Evolutionary conservation across 2,329 filamentous ascomycete genomes (phyloP).

Genomic region (Neurospora crassa): DNA sequence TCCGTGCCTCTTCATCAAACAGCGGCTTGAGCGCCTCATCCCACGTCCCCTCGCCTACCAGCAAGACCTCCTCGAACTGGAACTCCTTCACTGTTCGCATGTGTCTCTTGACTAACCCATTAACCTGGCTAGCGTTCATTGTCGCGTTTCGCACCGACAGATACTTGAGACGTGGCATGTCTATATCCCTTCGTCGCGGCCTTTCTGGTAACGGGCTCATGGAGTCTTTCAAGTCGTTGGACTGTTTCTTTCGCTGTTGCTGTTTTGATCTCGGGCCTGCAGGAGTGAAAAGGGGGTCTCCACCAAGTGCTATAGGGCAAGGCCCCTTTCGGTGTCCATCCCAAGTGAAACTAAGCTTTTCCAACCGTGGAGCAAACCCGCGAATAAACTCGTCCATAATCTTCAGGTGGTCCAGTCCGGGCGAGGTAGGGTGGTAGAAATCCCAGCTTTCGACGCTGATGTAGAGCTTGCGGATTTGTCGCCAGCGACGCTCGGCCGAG

Average conservation of each 20-base stretch:
- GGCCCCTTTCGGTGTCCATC: conserved; percentile 56
- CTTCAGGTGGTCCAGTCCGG: conserved; percentile 61
- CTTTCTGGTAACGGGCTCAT: conserved; percentile 52
- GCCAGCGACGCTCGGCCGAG: conserved; percentile 62
- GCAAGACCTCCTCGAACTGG: conserved; percentile 66
- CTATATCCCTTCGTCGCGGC: conserved; percentile 43
- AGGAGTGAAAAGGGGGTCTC: conserved; percentile 59
- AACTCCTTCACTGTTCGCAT: conserved; percentile 62
- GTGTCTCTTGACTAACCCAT: conserved; percentile 58
- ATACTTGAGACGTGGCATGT: conserved; percentile 57
- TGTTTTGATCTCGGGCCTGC: conserved; percentile 21
- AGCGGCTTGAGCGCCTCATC: conserved; percentile 72
- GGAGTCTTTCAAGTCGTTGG: conserved; percentile 53
- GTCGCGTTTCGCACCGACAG: conserved; percentile 64
- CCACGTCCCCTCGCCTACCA: conserved; percentile 63
- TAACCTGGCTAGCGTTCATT: conserved; percentile 63
- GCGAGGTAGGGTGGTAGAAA: conserved; percentile 43
- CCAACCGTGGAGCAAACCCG: conserved; percentile 54
- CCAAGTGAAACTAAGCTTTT: conserved; percentile 71
- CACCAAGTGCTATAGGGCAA: conserved; percentile 60
- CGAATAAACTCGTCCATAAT: conserved; percentile 75
- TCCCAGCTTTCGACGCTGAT: conserved; percentile 66
- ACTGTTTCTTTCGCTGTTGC: conserved; percentile 44
- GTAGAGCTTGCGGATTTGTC: conserved; percentile 63
- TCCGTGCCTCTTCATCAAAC: conserved; percentile 26